phyloP scores from a whole-genome alignment of 805 yeast genomes.

The Candida koratica region DNA sequence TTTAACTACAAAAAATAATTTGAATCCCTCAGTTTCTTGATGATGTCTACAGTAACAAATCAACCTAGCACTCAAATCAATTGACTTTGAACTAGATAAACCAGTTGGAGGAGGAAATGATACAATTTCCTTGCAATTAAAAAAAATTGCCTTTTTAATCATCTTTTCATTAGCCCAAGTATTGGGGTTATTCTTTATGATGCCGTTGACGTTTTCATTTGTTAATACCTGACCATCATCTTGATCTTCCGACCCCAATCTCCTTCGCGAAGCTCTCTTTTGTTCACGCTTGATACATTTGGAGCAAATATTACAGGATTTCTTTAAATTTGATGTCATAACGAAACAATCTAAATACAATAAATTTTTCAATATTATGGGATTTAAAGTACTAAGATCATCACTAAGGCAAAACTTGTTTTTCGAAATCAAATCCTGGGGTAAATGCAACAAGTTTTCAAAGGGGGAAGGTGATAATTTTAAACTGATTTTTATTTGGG shows the following conservation, averaged over 20 bases:
- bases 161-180: slow-evolving; percentile 72
- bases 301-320: slow-evolving; percentile 70
- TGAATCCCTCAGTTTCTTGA: slow-evolving; percentile 81
- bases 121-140: slow-evolving; percentile 86
- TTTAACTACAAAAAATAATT: slow-evolving; percentile 61
- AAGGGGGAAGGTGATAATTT: slow-evolving; percentile 72
- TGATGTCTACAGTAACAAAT: slow-evolving; percentile 97
- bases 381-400: slow-evolving; percentile 42
- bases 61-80: slow-evolving; percentile 64
- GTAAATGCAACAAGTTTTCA: slow-evolving; percentile 69
- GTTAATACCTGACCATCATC: neutral
- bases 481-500: slow-evolving; percentile 80
- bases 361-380: slow-evolving; percentile 45
- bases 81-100: slow-evolving; percentile 32
- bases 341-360: slow-evolving; percentile 76
- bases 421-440: slow-evolving; percentile 83
- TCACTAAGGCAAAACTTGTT: slow-evolving; percentile 70
- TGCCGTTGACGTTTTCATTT: slow-evolving; percentile 17
- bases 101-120: slow-evolving; percentile 62
- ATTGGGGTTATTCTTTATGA: slow-evolving; percentile 52
- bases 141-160: slow-evolving; percentile 78
- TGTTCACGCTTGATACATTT: slow-evolving; percentile 91
- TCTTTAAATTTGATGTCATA: slow-evolving; percentile 49
- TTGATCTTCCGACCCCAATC: slow-evolving; percentile 47
- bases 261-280: slow-evolving; percentile 89